phyloP scores from a whole-genome alignment of 352 stramenopile genomes.

The Pythium plurisporium region DNA sequence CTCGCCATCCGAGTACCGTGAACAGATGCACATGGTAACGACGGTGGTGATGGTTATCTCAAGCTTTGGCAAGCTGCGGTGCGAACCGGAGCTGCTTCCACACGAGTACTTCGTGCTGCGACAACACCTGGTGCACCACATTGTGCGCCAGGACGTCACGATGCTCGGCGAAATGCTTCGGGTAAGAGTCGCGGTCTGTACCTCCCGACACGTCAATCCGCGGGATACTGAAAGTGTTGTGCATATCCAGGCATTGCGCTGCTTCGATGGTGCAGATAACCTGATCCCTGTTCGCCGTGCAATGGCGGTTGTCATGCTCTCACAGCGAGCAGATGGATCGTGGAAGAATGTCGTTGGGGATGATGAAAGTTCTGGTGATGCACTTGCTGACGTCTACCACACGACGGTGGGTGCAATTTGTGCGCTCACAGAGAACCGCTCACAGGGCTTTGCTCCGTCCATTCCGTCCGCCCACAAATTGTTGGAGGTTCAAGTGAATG shows the following conservation, averaged over 20 bases:
- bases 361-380: conserved; percentile 5
- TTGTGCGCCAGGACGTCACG: conserved; percentile 72
- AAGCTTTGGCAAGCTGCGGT: conserved; percentile 71
- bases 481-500: conserved; percentile 61
- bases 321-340: conserved; percentile 54
- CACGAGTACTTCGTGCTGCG: conserved; percentile 90
- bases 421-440: conserved; percentile 40
- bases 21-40: conserved; percentile 82
- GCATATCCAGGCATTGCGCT: conserved; percentile 52
- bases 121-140: conserved; percentile 73
- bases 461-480: conserved; percentile 43
- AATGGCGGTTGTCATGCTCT: conserved; percentile 59
- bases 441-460: conserved; percentile 59
- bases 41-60: conserved; percentile 85
- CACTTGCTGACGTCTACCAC: conserved; percentile 34
- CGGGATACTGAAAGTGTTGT: not conserved
- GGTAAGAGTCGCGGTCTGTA: conserved; percentile 28
- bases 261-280: conserved; percentile 67
- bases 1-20: conserved; percentile 56
- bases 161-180: conserved; percentile 65
- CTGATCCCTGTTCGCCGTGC: conserved; percentile 61
- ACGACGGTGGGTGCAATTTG: conserved; percentile 48
- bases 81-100: conserved; percentile 76
- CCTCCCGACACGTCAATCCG: not conserved
- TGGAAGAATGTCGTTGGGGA: conserved; percentile 29